Base-by-base conservation (phyloP, 495 filamentous ascomycete species). In the Aspergillus heteromorphus region DNA sequence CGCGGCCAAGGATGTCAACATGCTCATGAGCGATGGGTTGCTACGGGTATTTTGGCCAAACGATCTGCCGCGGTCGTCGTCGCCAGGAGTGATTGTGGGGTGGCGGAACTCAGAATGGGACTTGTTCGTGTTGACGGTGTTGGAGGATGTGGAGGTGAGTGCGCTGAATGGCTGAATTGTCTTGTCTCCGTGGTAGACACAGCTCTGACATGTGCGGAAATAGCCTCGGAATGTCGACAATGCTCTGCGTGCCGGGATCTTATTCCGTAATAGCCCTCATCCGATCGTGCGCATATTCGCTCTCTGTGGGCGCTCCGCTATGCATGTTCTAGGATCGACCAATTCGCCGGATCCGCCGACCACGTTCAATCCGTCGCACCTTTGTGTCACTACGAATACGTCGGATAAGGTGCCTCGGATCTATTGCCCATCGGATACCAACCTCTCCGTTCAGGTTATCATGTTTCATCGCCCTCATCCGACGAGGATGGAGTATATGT, bases 41-140 rank as follows among this genome's bases (percentile, higher is more conserved):
- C 87, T 97, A 83, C 87, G 93, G 70, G 83, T 99, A 75, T 97
- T 99, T 73, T 99, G 93, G 93, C 93, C 93, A 57, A 86, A 87
- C 55, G 91, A 97, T 75, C 83, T 88, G 34, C 77, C 85, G 20
- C 82, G 85, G 65, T 86, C 80, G 19, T 84, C 83, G 49, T 73
- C 78, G 18, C 80, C 87, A 30, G 95, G 95, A 7, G 87, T 95
- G 42, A 83, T 99, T 54, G 88, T 99, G 17, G 93, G 93, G 56
- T 99, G 91, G 90, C 80, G 88, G 56, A 99, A 99, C 65, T 96
- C 92, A 31, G 86, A 86, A 54, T 73, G 89, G 47, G 93, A 99
- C 72, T 72, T 97, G 27, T 86, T 97, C 61, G 91, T 97, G 21
- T 80, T 97, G 51, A 84, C 91, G 9, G 83, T 97, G 31, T 70